Evolutionary conservation across 2,329 filamentous ascomycete genomes (phyloP).

Genomic region (Talaromyces piceae): DNA sequence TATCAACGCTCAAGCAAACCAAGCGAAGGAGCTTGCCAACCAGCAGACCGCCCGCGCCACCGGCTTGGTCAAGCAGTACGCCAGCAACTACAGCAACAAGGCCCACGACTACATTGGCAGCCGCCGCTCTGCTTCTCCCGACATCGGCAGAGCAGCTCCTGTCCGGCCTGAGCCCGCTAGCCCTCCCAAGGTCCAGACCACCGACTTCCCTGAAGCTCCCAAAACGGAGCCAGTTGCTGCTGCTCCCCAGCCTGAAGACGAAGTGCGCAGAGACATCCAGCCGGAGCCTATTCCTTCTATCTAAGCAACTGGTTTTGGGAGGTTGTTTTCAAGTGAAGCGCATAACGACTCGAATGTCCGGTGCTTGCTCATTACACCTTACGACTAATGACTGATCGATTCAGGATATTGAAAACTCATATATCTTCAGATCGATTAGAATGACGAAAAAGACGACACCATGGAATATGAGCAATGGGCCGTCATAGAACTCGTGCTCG

Average conservation of each 20-base stretch:
- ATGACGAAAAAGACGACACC: not conserved
- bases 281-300: conserved; percentile 28
- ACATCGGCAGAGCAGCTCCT: conserved; percentile 32
- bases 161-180: conserved; percentile 30
- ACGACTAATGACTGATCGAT: conserved; percentile 13
- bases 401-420: not conserved
- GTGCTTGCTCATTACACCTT: conserved; percentile 14
- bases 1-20: conserved; percentile 51
- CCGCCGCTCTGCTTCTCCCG: conserved; percentile 28
- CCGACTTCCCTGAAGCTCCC: conserved; percentile 45
- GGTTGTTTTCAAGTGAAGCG: not conserved
- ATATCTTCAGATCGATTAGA: not conserved
- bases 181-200: conserved; percentile 32
- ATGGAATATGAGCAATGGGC: conserved; percentile 1
- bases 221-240: conserved; percentile 30
- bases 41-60: conserved; percentile 53
- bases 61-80: conserved; percentile 51
- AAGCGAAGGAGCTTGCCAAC: conserved; percentile 53
- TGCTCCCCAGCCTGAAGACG: conserved; percentile 16
- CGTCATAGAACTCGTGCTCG: not conserved
- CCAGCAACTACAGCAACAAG: conserved; percentile 54
- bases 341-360: not conserved
- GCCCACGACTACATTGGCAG: conserved; percentile 47
- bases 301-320: conserved; percentile 1
- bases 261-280: conserved; percentile 18